phyloP scores from a whole-genome alignment of 2,329 filamentous ascomycete species.

The Alternaria angustiovoidea region DNA sequence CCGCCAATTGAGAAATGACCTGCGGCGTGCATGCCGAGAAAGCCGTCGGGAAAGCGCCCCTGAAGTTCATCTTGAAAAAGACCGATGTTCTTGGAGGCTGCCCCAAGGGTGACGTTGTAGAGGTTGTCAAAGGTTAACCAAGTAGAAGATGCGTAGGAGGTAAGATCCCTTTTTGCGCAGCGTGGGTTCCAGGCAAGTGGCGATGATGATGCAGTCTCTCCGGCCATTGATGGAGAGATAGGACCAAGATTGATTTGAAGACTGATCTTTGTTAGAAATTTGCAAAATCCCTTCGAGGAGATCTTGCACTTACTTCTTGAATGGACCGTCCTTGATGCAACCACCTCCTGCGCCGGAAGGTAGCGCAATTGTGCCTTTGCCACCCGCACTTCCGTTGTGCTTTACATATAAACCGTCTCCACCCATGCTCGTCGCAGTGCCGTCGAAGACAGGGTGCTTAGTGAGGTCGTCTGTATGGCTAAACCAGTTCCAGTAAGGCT shows the following conservation, averaged over 20 bases:
- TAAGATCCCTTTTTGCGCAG: constrained; percentile 47
- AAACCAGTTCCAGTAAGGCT: constrained; percentile 61
- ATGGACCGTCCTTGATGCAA: constrained; percentile 34
- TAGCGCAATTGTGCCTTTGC: constrained; percentile 18
- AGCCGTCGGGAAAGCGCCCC: constrained; percentile 23
- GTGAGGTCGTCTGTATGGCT: constrained; percentile 37
- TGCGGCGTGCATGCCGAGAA: constrained; percentile 52
- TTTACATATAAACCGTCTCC: constrained; percentile 26
- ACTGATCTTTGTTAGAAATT: not conserved
- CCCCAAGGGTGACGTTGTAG: constrained; percentile 59
- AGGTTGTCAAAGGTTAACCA: constrained; percentile 42
- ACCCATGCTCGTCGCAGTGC: constrained; percentile 47
- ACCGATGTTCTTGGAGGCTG: constrained; percentile 53
- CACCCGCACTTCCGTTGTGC: constrained; percentile 23
- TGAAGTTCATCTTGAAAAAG: constrained; percentile 46
- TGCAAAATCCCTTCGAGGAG: not conserved
- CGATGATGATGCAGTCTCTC: constrained; percentile 20
- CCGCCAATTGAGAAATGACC: constrained; percentile 45
- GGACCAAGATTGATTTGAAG: constrained; percentile 38
- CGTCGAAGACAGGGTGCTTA: constrained; percentile 36
- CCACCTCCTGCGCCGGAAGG: constrained; percentile 32
- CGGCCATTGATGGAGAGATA: constrained; percentile 18
- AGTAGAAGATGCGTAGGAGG: constrained; percentile 30
- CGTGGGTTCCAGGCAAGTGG: constrained; percentile 37
- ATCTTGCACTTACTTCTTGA: constrained; percentile 33